Evolutionary conservation across 1,284 basidiomycete genomes (phyloP), one percentile per base, ranked within the genome.

Genomic region (Fistulinella staudtii): DNA sequence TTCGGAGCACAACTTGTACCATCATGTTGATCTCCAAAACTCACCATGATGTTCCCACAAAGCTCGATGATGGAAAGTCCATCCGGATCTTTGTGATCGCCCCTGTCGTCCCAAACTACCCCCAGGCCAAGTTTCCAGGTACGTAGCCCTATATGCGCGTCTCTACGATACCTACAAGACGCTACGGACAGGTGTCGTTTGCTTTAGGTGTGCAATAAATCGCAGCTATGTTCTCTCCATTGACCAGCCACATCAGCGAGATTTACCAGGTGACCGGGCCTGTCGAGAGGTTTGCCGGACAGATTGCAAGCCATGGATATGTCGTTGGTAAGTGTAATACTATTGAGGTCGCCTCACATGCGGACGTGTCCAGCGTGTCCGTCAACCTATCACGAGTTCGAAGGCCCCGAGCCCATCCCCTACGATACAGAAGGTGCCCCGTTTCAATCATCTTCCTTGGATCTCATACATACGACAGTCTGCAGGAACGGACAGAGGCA

Each of bases 221-320:
- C 23, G 8, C 4, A 5, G 8, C 9, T 17, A 10, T 8, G 35
- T 9, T 24, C 17, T 25, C 35, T 36, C 15, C 21, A 41, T 39
- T 40, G 28, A 58, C 44, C 22, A 15, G 20, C 10, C 9, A 14
- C 28, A 43, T 18, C 53, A 89, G 87, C 60, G 87, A 90, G 63
- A 90, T 90, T 46, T 90, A 90, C 61, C 87, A 90, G 65, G 87
- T 90, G 1, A 90, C 89, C 21, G 87, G 88, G 1, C 88, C 89
- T 29, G 89, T 92, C 11, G 86, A 91, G 60, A 77, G 91, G 34
- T 94, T 94, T 63, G 93, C 91, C 0, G 82, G 89, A 18, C 88
- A 93, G 68, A 94, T 96, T 55, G 93, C 93, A 1, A 89, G 88
- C 46, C 90, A 94, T 45, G 92, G 87, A 47, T 89, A 78, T 56